A percentile compares a stretch with the other conserved stretches of the same genome.
These are phyloP conservation scores for Parastagonospora avenae DNA, from an alignment of 2,329 filamentous ascomycete genomes.

Conservation along the genomic window DNA sequence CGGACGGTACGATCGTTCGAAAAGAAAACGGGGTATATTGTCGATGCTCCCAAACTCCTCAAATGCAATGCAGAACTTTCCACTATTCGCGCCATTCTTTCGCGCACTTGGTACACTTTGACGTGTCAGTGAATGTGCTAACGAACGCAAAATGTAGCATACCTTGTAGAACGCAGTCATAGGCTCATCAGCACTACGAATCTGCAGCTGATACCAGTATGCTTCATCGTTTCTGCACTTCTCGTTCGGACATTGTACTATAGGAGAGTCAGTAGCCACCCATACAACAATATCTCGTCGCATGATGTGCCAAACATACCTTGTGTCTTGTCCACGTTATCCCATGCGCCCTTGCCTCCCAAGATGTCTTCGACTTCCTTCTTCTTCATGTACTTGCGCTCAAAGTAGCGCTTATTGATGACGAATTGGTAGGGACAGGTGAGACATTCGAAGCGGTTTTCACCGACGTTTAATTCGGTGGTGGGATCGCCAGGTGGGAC, in stretches of 20 bases:
- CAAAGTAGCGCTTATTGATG: slow-evolving; percentile 79
- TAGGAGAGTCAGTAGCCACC: slow-evolving; percentile 1
- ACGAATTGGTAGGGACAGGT: slow-evolving; percentile 93
- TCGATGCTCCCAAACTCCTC: slow-evolving; percentile 12
- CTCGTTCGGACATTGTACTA: slow-evolving; percentile 81
- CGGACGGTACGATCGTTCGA: too few species aligned
- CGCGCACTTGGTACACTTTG: slow-evolving; percentile 49
- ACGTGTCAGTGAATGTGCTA: slow-evolving; percentile 4
- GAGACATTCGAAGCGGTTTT: slow-evolving; percentile 90
- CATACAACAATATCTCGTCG: neutral
- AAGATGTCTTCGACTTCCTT: slow-evolving; percentile 91
- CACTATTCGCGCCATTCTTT: slow-evolving; percentile 52
- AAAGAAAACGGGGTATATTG: neutral
- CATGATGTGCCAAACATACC: slow-evolving; percentile 45
- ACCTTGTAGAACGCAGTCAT: slow-evolving; percentile 97
- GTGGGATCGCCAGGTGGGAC: slow-evolving; percentile 48
- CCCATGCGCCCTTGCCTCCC: slow-evolving; percentile 85
- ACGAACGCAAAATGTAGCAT: neutral
- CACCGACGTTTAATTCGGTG: slow-evolving; percentile 45
- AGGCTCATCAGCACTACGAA: slow-evolving; percentile 95
- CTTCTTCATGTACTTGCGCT: slow-evolving; percentile 77
- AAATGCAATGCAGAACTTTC: neutral
- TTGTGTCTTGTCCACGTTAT: slow-evolving; percentile 83
- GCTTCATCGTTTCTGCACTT: slow-evolving; percentile 82
- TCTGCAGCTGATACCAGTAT: slow-evolving; percentile 96